These are phyloP conservation scores for Kandelia obovata DNA, from an alignment of 345 rosid genomes.

Conservation along the genomic window DNA sequence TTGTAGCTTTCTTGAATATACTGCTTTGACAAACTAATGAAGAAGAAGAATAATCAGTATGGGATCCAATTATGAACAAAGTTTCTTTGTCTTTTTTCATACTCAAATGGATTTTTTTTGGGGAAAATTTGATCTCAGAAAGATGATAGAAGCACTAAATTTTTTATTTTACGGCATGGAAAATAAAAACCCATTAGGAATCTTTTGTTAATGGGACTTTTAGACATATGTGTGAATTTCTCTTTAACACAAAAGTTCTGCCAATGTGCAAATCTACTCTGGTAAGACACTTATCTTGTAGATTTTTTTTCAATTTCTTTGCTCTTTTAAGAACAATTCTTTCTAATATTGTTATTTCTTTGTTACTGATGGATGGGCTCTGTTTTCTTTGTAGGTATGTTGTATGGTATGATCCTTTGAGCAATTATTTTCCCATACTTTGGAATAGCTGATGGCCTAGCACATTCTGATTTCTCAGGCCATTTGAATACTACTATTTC, in stretches of 20 bases:
- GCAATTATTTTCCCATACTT: conserved; percentile 20
- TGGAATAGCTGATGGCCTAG: conserved; percentile 23
- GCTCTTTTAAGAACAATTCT: neutral
- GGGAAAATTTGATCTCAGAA: too few species aligned
- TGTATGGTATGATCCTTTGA: conserved; percentile 19
- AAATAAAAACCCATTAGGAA: neutral
- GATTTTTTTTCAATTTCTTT: too few species aligned
- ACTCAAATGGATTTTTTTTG: too few species aligned
- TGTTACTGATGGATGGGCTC: conserved; percentile 5
- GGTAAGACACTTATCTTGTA: neutral
- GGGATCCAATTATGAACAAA: too few species aligned
- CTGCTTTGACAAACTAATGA: too few species aligned
- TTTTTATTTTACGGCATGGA: neutral
- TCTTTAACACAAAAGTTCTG: too few species aligned
- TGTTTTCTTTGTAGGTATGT: conserved; percentile 13
- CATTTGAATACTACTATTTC: conserved; percentile 32
- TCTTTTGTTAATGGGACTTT: neutral
- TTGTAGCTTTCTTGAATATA: too few species aligned
- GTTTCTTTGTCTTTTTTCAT: too few species aligned
- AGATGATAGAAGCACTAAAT: neutral
- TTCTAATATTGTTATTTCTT: neutral
- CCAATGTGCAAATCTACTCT: neutral
- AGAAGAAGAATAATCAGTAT: too few species aligned
- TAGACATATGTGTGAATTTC: neutral
- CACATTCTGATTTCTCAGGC: conserved; percentile 45